Base-by-base conservation (phyloP, 2,329 filamentous ascomycete genomes). In the Dactylellina leptospora region DNA sequence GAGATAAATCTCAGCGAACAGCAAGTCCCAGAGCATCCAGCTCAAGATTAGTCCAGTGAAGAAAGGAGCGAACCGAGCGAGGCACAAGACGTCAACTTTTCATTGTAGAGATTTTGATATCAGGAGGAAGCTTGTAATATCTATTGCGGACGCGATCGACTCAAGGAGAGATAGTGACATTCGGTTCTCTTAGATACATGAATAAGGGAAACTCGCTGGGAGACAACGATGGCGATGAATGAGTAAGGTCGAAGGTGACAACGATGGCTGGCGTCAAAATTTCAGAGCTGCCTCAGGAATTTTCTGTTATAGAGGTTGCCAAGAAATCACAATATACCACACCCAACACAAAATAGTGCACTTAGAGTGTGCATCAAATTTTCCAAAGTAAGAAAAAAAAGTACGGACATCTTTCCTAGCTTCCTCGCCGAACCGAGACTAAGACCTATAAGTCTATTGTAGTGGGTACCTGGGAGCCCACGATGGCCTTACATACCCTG, bases 41-140 rank as follows among this genome's bases (percentile, higher is more conserved):
- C 69, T 73, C 69, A 73, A 73, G 69, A 73, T 73, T 10, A 60
- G 69, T 61, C 55, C 62, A 73, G 54, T n/a, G 48, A 27, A 13
- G n/a, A 36, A 58, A 58, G 50, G 60, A 61, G 53, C 54, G 38
- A 55, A 73, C 28, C 69, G 69, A 73, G 69, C 69, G 61, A 73
- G 69, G 69, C 62, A 73, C 54, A 66, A 73, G 69, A 73, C 69
- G 45, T 62, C 23, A n/a, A 36, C 13, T 38, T 2, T 22, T 28
- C 11, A 33, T 33, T 6, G 11, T 33, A 33, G n/a, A n/a, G 18
- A 42, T 11, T 16, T n/a, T 47, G 25, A 13, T 13, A 36, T 23
- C 1, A 25, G 11, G 38, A 45, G 27, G 30, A 25, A n/a, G n/a
- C n/a, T n/a, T n/a, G n/a, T n/a, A n/a, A n/a, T 33, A 33, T 33